Evolutionary conservation across 1,139 yeast genomes (phyloP).

Genomic region (Yamadazyma conglobata): DNA sequence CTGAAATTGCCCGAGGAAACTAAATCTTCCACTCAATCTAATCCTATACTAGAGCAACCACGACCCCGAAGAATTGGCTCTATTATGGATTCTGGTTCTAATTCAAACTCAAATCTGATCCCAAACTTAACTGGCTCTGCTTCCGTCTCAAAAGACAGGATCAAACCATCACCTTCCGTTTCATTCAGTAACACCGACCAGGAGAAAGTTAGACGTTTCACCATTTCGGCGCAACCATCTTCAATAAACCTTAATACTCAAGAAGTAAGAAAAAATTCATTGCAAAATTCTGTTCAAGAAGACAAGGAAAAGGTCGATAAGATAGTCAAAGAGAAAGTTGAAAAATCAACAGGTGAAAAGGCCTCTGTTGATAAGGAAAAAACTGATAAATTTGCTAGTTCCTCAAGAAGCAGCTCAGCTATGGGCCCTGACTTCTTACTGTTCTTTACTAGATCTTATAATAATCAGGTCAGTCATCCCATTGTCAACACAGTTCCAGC

Average conservation of each 20-base stretch:
- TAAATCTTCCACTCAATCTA: no score
- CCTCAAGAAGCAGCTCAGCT: constrained; percentile 16
- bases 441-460: constrained; percentile 12
- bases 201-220: constrained; percentile 42
- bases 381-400: constrained; percentile 6
- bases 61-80: constrained; percentile 10
- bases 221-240: constrained; percentile 46
- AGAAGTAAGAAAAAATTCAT: constrained; percentile 11
- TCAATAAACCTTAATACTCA: constrained; percentile 18
- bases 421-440: constrained; percentile 13
- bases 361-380: constrained; percentile 1
- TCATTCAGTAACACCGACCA: constrained; percentile 41
- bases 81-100: constrained; percentile 3
- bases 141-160: neutral
- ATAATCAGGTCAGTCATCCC: constrained; percentile 6
- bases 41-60: constrained; percentile 14
- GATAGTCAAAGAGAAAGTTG: neutral
- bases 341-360: no score
- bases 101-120: neutral
- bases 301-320: constrained; percentile 1
- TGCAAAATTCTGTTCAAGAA: constrained; percentile 7
- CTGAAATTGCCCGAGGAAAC: no score
- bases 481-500: constrained; percentile 7
- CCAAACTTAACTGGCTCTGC: neutral
- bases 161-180: constrained; percentile 22